These are phyloP conservation scores for Ophiostoma ulmi DNA, from an alignment of 2,329 filamentous ascomycete species.

Conservation along the genomic window DNA sequence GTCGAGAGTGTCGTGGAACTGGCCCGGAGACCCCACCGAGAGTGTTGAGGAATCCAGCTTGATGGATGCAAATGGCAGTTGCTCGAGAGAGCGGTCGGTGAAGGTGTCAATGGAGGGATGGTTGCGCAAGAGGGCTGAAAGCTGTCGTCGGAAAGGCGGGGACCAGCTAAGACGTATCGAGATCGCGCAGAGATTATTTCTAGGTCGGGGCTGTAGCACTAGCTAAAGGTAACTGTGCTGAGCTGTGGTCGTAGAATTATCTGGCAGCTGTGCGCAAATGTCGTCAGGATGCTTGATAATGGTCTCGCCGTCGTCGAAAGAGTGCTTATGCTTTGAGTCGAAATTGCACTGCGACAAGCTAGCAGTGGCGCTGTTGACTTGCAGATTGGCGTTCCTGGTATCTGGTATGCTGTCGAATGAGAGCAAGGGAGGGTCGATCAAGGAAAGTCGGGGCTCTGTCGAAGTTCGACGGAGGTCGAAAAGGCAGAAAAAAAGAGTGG, in stretches of 20 bases:
- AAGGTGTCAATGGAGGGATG: background rate
- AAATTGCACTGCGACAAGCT: background rate
- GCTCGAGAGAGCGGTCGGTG: background rate
- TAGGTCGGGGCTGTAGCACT: background rate
- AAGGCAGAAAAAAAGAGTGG: constrained; percentile 17
- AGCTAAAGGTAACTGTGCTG: background rate
- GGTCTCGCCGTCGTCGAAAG: background rate
- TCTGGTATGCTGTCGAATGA: background rate
- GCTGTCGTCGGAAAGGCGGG: constrained; percentile 13
- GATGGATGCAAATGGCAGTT: constrained; percentile 5
- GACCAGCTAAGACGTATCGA: background rate
- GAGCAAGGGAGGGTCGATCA: constrained; percentile 7
- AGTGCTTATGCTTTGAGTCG: background rate
- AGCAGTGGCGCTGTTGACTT: background rate
- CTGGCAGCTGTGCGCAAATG: background rate
- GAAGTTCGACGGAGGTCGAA: constrained; percentile 1
- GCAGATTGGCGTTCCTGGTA: background rate
- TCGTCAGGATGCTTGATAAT: background rate
- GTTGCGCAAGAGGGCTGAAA: background rate
- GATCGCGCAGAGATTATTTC: background rate
- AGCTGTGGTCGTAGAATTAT: background rate
- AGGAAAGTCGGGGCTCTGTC: background rate
- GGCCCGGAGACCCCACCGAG: constrained; percentile 46
- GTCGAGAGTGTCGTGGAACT: constrained; percentile 49
- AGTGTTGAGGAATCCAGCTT: constrained; percentile 50